Percentiles rank a stretch among this genome's conserved stretches.
phyloP scores from a whole-genome alignment of 768 basidiomycete genomes.

The Calocybe gangraenosa region DNA sequence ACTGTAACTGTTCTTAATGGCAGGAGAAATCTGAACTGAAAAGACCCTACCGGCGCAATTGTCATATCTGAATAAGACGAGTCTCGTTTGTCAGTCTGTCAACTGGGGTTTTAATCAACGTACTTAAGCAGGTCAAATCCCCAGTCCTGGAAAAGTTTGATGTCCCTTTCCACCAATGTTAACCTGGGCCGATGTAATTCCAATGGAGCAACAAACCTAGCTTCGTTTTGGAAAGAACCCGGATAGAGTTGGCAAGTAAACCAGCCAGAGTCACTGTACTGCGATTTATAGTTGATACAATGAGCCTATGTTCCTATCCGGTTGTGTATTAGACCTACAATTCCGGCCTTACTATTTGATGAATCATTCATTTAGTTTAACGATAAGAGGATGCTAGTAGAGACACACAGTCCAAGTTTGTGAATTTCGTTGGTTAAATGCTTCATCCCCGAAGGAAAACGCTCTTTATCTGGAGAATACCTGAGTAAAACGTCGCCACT shows the following conservation, averaged over 20 bases:
- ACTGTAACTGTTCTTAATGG: constrained; percentile 26
- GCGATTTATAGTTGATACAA: background rate
- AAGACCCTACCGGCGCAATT: constrained; percentile 43
- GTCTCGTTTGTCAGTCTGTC: no score
- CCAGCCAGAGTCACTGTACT: constrained; percentile 66
- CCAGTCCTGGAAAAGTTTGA: constrained; percentile 57
- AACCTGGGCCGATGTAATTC: background rate
- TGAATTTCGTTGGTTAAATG: constrained; percentile 53
- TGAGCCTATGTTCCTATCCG: background rate
- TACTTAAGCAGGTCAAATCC: constrained; percentile 69
- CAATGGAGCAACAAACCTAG: constrained; percentile 2
- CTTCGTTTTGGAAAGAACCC: constrained; percentile 59
- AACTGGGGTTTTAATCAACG: no score
- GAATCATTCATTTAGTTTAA: background rate
- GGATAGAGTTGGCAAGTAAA: constrained; percentile 64
- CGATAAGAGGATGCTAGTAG: background rate
- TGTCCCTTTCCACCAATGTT: constrained; percentile 34
- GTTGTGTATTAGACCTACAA: constrained; percentile 24
- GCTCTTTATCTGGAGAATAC: constrained; percentile 34
- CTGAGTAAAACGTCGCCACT: background rate
- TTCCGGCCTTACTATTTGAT: constrained; percentile 36
- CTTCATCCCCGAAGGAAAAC: constrained; percentile 57
- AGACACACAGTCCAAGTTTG: constrained; percentile 48
- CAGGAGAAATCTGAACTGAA: no score
- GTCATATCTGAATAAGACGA: constrained; percentile 35